Base-by-base conservation (phyloP, 495 filamentous ascomycete genomes). In the Neurospora sp. region DNA sequence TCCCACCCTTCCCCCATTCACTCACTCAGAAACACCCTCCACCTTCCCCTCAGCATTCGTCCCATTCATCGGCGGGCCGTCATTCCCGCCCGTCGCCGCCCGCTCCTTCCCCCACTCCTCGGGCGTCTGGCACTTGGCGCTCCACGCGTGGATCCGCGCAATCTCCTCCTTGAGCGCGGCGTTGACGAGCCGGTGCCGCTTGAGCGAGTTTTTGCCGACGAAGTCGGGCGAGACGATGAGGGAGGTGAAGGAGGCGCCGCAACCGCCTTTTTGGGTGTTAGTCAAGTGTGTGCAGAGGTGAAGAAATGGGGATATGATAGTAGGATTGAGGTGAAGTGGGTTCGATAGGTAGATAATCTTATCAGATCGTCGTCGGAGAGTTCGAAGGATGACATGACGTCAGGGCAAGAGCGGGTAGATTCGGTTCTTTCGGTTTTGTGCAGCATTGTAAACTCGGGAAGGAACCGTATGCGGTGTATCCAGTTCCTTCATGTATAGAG, bases 141-240 rank as follows among this genome's bases (percentile, higher is more conserved):
- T 95, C 96, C 96, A 99, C n/a, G 96, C 96, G 85, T 99, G 96
- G 71, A 99, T 97, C 65, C 89, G 88, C 5, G 93, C 92, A 81
- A 99, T 96, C 84, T 99, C 96, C n/a, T 88, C 87, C 84, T 95
- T 96, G 78, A 99, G 82, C 8, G 89, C 90, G 3, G 87, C 87
- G 82, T 99, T 98, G 68, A 97, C 96, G 69, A 97, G 85, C 27
- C 96, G 89, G 83, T 98, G 93, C 17, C 94, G 89, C 71, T 93
- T 93, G 20, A 99, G 89, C 70, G 92, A 91, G 69, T 86, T 95
- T 84, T 96, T 97, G 79, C 92, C 92, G 31, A 88, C 88, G 82
- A 98, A 99, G 68, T 90, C 85, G 9, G 93, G 89, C 5, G 94
- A 97, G 12, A 99, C 94, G 68, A 99, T 94, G 39, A 94, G 88